These are phyloP conservation scores for Cladosporium sp. DNA, from an alignment of 2,329 filamentous ascomycete genomes.

Conservation along the genomic window DNA sequence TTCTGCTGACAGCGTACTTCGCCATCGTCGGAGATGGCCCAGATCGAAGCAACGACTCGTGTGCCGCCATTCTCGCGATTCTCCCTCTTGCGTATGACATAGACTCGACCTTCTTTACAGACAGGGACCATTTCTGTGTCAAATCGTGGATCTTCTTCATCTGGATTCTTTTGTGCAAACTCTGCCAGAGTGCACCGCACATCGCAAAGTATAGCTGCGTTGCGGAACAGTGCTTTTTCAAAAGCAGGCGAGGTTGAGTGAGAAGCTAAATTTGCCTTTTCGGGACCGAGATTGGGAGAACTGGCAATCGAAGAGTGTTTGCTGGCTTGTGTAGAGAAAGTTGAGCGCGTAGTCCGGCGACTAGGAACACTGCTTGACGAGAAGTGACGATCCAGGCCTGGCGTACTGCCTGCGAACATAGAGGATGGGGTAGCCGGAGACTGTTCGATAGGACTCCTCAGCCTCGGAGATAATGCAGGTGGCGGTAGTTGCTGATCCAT, in stretches of 20 bases:
- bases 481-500: not conserved
- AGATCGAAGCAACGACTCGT: slow-evolving; percentile 41
- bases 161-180: slow-evolving; percentile 36
- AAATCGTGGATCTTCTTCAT: slow-evolving; percentile 31
- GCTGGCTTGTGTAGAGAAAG: not conserved
- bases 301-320: not conserved
- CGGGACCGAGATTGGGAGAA: not conserved
- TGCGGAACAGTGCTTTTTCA: slow-evolving; percentile 39
- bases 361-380: not conserved
- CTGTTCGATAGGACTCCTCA: not conserved
- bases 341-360: not conserved
- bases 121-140: slow-evolving; percentile 40
- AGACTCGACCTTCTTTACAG: slow-evolving; percentile 37
- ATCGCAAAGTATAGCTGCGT: slow-evolving; percentile 43
- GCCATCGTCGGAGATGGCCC: slow-evolving; percentile 42
- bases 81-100: slow-evolving; percentile 41
- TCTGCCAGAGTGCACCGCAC: slow-evolving; percentile 39
- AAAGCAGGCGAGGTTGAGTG: slow-evolving; percentile 25
- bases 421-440: slow-evolving; percentile 3
- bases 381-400: not conserved
- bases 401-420: not conserved
- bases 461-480: not conserved
- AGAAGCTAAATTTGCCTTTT: not conserved
- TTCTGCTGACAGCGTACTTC: slow-evolving; percentile 41
- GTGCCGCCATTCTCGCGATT: slow-evolving; percentile 32